A percentile compares a stretch with the other conserved stretches of the same genome.
phyloP scores from a whole-genome alignment of 2,329 filamentous ascomycete genomes.

The Metarhizium guizhouense region DNA sequence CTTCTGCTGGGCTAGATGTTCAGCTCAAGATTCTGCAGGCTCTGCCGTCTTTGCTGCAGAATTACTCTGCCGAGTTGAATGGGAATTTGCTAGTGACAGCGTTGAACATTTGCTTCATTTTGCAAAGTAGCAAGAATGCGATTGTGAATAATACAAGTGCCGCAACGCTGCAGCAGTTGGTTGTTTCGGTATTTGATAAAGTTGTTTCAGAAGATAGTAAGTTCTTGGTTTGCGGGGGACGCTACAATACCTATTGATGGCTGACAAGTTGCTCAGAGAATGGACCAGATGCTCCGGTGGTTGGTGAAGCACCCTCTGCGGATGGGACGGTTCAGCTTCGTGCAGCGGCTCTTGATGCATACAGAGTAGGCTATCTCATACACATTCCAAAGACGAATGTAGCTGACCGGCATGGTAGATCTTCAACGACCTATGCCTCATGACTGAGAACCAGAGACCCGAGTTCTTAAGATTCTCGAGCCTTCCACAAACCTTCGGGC shows the following conservation, averaged over 20 bases:
- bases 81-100: conserved; percentile 74
- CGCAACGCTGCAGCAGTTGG: conserved; percentile 89
- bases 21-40: conserved; percentile 95
- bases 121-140: conserved; percentile 85
- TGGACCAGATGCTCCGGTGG: conserved; percentile 42
- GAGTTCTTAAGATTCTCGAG: conserved; percentile 73
- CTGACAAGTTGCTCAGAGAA: conserved; percentile 23
- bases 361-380: conserved; percentile 45
- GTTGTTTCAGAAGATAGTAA: conserved; percentile 72
- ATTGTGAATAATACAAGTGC: conserved; percentile 94
- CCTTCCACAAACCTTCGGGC: conserved; percentile 71
- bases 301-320: conserved; percentile 59
- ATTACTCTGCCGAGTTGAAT: conserved; percentile 74
- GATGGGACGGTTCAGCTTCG: conserved; percentile 58
- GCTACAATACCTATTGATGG: neutral
- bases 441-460: conserved; percentile 76
- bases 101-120: conserved; percentile 81
- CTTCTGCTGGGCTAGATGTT: conserved; percentile 73
- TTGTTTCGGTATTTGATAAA: conserved; percentile 89
- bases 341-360: conserved; percentile 76
- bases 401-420: conserved; percentile 39
- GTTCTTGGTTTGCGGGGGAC: conserved; percentile 17
- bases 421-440: conserved; percentile 80
- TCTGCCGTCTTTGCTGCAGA: conserved; percentile 79
- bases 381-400: too few relatives aligned